phyloP scores from a whole-genome alignment of 129 eudicot genomes.

The Lactuca sativa region DNA sequence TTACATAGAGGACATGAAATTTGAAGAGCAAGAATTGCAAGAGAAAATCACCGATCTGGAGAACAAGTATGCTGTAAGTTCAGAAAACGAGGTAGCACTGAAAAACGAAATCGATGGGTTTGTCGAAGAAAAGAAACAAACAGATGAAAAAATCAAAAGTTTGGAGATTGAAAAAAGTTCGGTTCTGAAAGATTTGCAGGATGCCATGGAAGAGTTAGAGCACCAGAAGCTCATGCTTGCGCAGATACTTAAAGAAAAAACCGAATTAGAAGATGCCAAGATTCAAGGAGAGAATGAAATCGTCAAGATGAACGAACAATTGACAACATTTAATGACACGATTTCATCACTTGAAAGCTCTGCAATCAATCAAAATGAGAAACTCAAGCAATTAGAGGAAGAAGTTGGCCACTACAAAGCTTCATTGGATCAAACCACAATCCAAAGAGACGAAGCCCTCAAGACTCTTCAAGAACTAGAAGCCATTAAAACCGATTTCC shows the following conservation, averaged over 20 bases:
- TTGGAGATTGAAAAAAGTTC: conserved; percentile 31
- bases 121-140: conserved; percentile 43
- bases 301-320: conserved; percentile 19
- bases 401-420: conserved; percentile 35
- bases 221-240: conserved; percentile 12
- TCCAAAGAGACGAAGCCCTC: conserved; percentile 44
- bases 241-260: conserved; percentile 38
- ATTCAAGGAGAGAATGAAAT: conserved; percentile 38
- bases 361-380: conserved; percentile 26
- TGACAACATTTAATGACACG: conserved; percentile 27
- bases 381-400: conserved; percentile 37
- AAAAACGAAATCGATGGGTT: conserved; percentile 32
- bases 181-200: conserved; percentile 38
- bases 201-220: conserved; percentile 41
- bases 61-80: conserved; percentile 41
- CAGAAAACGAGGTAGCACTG: conserved; percentile 39
- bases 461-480: conserved; percentile 11
- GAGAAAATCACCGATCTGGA: conserved; percentile 45
- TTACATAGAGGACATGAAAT: conserved; percentile 37
- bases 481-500: conserved; percentile 32
- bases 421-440: conserved; percentile 33
- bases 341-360: conserved; percentile 28
- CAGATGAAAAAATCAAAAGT: conserved; percentile 1
- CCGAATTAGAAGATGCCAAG: conserved; percentile 40
- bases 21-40: conserved; percentile 35